A percentile compares a stretch with the other conserved stretches of the same genome.
Conservation (phyloP, 768 basidiomycete genomes). For the Kwoniella sp. region DNA sequence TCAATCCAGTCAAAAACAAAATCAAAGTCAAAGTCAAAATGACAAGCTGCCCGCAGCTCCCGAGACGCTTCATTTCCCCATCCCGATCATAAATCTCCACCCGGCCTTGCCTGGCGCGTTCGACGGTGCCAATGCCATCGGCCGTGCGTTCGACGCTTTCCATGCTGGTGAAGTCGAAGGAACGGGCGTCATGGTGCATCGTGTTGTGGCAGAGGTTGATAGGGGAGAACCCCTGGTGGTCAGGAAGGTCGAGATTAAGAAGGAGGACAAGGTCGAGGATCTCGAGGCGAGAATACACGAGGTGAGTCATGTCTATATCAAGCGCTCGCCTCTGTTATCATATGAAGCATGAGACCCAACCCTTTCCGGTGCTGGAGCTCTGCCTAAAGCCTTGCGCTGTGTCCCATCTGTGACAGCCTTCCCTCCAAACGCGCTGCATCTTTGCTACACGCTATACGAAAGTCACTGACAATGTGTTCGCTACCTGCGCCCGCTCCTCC, state of each 20-base stretch:
- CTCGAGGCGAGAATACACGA: constrained; percentile 77
- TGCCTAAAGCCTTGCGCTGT: background rate
- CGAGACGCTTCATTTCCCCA: constrained; percentile 47
- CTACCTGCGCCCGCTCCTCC: background rate
- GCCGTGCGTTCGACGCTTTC: constrained; percentile 86
- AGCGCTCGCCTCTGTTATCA: too few relatives aligned
- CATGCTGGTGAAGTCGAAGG: constrained; percentile 74
- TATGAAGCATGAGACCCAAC: too few relatives aligned
- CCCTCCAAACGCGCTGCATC: too few relatives aligned
- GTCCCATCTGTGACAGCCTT: too few relatives aligned
- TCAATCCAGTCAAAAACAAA: background rate
- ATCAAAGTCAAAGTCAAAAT: background rate
- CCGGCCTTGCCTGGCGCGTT: constrained; percentile 96
- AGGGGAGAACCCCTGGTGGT: constrained; percentile 85
- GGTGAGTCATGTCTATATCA: too few relatives aligned
- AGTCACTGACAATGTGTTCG: background rate
- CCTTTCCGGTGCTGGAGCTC: background rate
- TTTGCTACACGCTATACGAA: too few relatives aligned
- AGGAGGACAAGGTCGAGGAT: constrained; percentile 71
- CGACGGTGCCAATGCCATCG: constrained; percentile 89
- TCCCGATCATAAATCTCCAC: constrained; percentile 93
- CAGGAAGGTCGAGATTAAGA: constrained; percentile 70
- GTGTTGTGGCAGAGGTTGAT: constrained; percentile 90
- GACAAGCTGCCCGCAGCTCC: constrained; percentile 8
- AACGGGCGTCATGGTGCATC: constrained; percentile 90